These are phyloP conservation scores for Hermanozyma aechmeae DNA, from an alignment of 805 yeast species.

Conservation along the genomic window DNA sequence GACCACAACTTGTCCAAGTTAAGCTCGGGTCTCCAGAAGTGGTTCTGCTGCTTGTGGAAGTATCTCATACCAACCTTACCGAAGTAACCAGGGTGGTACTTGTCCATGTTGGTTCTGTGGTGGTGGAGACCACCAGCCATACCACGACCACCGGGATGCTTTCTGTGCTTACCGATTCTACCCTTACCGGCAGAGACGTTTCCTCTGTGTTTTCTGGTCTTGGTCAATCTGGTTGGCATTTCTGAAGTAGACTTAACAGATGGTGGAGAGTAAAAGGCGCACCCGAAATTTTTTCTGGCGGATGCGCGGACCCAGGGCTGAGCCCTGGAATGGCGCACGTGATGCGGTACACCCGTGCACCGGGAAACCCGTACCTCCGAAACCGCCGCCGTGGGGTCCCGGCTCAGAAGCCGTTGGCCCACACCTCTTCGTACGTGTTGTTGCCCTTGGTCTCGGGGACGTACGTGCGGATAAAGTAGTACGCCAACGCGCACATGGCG, in stretches of 20 bases:
- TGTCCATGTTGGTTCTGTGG: conserved; percentile 99
- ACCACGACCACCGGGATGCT: conserved; percentile 99
- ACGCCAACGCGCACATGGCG: conserved; percentile 40
- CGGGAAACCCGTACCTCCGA: background rate
- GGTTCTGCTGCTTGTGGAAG: conserved; percentile 93
- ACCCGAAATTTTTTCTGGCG: conserved; percentile 8
- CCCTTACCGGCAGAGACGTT: conserved; percentile 99
- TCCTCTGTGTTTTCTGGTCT: conserved; percentile 99
- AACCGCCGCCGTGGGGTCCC: background rate
- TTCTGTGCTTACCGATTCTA: conserved; percentile 99
- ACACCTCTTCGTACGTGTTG: conserved; percentile 53
- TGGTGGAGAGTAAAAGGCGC: too few relatives aligned
- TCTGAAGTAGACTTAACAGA: too few relatives aligned
- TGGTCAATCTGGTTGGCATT: conserved; percentile 99
- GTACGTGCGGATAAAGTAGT: conserved; percentile 32
- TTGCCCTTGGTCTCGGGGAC: conserved; percentile 78
- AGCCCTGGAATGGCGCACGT: conserved; percentile 9
- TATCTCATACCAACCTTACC: conserved; percentile 99
- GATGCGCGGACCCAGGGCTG: conserved; percentile 4
- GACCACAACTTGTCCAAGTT: conserved; percentile 99
- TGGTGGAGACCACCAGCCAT: conserved; percentile 99
- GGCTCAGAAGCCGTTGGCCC: conserved; percentile 28
- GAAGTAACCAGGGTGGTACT: conserved; percentile 99
- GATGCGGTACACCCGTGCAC: conserved; percentile 1
- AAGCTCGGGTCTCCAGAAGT: conserved; percentile 96